Conservation (phyloP, 2,329 filamentous ascomycete species). For the Pleomassaria siparia region DNA sequence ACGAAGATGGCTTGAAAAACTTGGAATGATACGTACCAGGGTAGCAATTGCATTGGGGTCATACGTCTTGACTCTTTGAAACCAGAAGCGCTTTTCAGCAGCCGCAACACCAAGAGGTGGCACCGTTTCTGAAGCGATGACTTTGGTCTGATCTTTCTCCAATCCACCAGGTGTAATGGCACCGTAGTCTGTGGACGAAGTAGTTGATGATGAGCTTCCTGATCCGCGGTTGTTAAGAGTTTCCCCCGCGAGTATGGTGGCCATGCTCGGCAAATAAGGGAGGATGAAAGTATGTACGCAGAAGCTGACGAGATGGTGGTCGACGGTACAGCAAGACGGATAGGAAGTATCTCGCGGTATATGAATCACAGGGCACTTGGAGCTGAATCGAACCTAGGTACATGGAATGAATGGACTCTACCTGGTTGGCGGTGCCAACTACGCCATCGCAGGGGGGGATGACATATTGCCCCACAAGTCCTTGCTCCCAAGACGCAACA, state of each 20-base stretch:
- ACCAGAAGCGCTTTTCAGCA: slow-evolving; percentile 25
- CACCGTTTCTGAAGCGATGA: slow-evolving; percentile 8
- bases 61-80: slow-evolving; percentile 17
- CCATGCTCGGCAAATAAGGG: neutral
- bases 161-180: neutral
- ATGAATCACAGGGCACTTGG: neutral
- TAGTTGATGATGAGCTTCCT: neutral
- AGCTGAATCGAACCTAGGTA: neutral
- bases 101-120: slow-evolving; percentile 18
- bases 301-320: neutral
- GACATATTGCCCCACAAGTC: neutral
- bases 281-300: neutral
- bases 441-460: slow-evolving; percentile 1
- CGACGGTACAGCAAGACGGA: neutral
- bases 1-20: neutral
- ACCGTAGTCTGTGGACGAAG: slow-evolving; percentile 6
- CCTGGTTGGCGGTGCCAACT: neutral
- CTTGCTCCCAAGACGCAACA: neutral
- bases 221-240: neutral
- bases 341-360: neutral
- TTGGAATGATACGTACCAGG: slow-evolving; percentile 6
- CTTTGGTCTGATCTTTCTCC: slow-evolving; percentile 9
- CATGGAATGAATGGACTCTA: neutral
- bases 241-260: slow-evolving; percentile 5
- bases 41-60: slow-evolving; percentile 19